These are phyloP conservation scores for Globisporangium viniferum DNA, from an alignment of 352 stramenopile species.

Conservation along the genomic window DNA sequence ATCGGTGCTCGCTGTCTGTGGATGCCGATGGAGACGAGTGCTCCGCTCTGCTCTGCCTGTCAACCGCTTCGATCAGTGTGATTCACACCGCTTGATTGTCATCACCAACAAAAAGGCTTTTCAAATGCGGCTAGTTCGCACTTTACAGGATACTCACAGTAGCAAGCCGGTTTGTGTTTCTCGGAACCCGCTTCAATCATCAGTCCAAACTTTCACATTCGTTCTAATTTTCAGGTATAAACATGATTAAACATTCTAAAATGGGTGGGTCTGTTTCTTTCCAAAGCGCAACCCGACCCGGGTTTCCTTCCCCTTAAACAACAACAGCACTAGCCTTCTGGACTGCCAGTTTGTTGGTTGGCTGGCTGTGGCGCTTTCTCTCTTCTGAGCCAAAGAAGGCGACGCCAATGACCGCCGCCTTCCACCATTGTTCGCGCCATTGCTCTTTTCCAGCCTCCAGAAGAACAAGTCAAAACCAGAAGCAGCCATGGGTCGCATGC, in stretches of 20 bases:
- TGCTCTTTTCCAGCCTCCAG: conserved; percentile 65
- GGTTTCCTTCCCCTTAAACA: neutral
- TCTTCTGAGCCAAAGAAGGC: neutral
- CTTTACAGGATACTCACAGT: neutral
- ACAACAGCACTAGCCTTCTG: neutral
- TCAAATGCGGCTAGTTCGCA: neutral
- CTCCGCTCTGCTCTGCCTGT: neutral
- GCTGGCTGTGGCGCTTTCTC: conserved; percentile 12
- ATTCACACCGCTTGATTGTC: neutral
- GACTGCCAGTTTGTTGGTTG: conserved; percentile 23
- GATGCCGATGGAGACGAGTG: neutral
- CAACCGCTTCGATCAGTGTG: neutral
- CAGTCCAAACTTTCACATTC: neutral
- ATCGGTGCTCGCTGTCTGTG: neutral
- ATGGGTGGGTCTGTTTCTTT: neutral
- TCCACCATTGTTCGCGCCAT: conserved; percentile 11
- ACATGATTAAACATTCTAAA: neutral
- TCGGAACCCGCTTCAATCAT: neutral
- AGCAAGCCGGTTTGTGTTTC: neutral
- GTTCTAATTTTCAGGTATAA: neutral
- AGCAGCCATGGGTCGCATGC: conserved; percentile 97
- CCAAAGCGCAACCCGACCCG: neutral
- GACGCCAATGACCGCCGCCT: neutral
- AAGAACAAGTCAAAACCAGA: conserved; percentile 34
- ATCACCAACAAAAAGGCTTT: neutral